These are phyloP conservation scores for Aspergillus quadrilineatus DNA, from an alignment of 2,329 filamentous ascomycete genomes.

Conservation along the genomic window DNA sequence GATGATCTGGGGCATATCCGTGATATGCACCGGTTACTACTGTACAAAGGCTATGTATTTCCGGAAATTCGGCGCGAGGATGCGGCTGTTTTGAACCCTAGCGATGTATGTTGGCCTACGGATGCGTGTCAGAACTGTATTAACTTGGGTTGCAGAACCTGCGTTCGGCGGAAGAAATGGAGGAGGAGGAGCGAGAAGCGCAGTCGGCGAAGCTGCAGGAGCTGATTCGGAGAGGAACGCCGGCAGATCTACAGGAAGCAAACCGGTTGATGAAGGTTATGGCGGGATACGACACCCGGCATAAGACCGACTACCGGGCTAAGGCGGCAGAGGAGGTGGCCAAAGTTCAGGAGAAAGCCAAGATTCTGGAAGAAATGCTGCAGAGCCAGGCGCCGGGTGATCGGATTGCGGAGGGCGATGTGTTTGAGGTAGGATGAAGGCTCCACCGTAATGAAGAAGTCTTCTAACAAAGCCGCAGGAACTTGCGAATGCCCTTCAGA, in stretches of 20 bases:
- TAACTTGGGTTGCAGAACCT: conserved; percentile 64
- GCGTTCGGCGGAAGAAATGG: conserved; percentile 97
- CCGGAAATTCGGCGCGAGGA: conserved; percentile 90
- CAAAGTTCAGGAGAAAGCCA: conserved; percentile 94
- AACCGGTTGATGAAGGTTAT: conserved; percentile 99
- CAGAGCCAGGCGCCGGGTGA: conserved; percentile 81
- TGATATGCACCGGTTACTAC: conserved; percentile 94
- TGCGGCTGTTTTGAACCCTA: conserved; percentile 93
- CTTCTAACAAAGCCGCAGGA: conserved; percentile 54
- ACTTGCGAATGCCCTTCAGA: conserved; percentile 82
- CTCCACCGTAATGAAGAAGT: background rate
- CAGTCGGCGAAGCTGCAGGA: conserved; percentile 99
- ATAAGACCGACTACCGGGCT: conserved; percentile 95
- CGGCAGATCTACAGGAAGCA: conserved; percentile 92
- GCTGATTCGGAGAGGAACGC: conserved; percentile 85
- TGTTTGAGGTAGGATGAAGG: conserved; percentile 57
- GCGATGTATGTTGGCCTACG: conserved; percentile 67
- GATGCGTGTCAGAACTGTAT: conserved; percentile 6
- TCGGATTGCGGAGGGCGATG: conserved; percentile 67
- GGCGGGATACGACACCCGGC: conserved; percentile 92
- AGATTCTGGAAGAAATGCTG: conserved; percentile 86
- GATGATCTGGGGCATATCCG: conserved; percentile 94
- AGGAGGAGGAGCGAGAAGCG: conserved; percentile 89
- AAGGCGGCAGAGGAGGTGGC: conserved; percentile 94
- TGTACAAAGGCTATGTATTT: conserved; percentile 96